Conservation (phyloP, 495 filamentous ascomycete species). For the Gamarada debralockiae region DNA sequence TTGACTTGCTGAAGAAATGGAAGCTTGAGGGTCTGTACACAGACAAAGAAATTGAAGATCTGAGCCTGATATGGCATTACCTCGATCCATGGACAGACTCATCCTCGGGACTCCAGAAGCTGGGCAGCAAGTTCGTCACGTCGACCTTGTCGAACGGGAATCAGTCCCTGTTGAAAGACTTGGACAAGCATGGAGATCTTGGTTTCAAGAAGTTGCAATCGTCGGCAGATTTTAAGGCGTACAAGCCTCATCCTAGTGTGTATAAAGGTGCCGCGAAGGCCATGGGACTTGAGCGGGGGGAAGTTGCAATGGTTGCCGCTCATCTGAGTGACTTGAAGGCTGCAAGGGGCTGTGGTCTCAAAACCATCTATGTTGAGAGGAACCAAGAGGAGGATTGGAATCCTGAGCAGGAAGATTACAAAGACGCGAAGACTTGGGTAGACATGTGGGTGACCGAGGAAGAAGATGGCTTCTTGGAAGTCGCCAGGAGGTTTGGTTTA, state of each 20-base stretch:
- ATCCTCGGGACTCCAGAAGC: conserved; percentile 45
- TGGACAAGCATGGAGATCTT: conserved; percentile 51
- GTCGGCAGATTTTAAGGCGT: conserved; percentile 68
- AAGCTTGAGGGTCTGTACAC: conserved; percentile 54
- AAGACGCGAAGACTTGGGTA: conserved; percentile 55
- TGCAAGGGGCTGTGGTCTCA: conserved; percentile 58
- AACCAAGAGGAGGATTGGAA: conserved; percentile 59
- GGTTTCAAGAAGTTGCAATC: conserved; percentile 59
- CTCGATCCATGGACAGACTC: conserved; percentile 69
- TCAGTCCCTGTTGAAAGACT: conserved; percentile 58
- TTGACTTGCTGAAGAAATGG: conserved; percentile 50
- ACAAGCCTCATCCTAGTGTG: conserved; percentile 68
- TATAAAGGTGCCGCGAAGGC: conserved; percentile 62
- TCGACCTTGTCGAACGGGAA: conserved; percentile 76
- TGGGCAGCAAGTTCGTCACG: conserved; percentile 53
- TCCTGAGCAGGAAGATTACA: conserved; percentile 44
- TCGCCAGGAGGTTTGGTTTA: conserved; percentile 44
- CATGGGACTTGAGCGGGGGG: conserved; percentile 49
- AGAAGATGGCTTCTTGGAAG: conserved; percentile 49
- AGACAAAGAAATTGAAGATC: conserved; percentile 48
- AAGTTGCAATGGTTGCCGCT: conserved; percentile 77
- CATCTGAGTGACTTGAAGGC: conserved; percentile 67
- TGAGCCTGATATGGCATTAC: conserved; percentile 65
- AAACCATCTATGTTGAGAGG: conserved; percentile 74
- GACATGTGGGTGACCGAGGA: conserved; percentile 54